Percentiles rank a stretch among this genome's conserved stretches.
Conservation (phyloP, 192 early-diverging fungal genomes). For the Dispira simplex region DNA sequence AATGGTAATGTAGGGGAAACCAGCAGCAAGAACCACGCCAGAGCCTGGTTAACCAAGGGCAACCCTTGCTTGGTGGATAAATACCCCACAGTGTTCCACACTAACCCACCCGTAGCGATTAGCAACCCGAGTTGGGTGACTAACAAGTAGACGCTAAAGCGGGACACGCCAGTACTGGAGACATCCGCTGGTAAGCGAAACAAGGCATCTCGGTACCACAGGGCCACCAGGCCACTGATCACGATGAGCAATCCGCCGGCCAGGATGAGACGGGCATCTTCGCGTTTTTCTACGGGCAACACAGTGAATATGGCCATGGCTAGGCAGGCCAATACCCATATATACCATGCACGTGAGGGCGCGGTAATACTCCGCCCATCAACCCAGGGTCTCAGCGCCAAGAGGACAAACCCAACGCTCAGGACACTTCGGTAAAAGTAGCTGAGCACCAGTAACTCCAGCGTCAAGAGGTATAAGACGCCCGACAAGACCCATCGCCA, state of each 20-base stretch:
- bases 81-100: conserved; percentile 17
- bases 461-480: conserved; percentile 37
- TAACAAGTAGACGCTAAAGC: conserved; percentile 17
- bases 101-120: conserved; percentile 22
- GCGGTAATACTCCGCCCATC: background rate
- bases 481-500: conserved; percentile 25
- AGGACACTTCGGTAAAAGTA: conserved; percentile 68
- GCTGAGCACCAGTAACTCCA: conserved; percentile 76
- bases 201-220: conserved; percentile 5
- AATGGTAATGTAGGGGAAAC: conserved; percentile 23
- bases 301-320: conserved; percentile 71
- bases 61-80: conserved; percentile 23
- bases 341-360: conserved; percentile 13
- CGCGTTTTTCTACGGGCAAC: conserved; percentile 75
- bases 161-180: background rate
- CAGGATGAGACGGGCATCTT: conserved; percentile 45
- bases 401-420: conserved; percentile 40
- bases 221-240: conserved; percentile 24
- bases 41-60: conserved; percentile 20
- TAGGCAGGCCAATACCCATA: conserved; percentile 55
- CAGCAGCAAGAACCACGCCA: conserved; percentile 25
- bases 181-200: background rate
- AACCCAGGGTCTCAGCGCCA: conserved; percentile 11
- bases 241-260: conserved; percentile 22
- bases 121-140: conserved; percentile 24